A percentile compares a stretch with the other conserved stretches of the same genome.
Evolutionary conservation across 2,329 filamentous ascomycete genomes (phyloP).

Genomic region (Cytospora piceae): DNA sequence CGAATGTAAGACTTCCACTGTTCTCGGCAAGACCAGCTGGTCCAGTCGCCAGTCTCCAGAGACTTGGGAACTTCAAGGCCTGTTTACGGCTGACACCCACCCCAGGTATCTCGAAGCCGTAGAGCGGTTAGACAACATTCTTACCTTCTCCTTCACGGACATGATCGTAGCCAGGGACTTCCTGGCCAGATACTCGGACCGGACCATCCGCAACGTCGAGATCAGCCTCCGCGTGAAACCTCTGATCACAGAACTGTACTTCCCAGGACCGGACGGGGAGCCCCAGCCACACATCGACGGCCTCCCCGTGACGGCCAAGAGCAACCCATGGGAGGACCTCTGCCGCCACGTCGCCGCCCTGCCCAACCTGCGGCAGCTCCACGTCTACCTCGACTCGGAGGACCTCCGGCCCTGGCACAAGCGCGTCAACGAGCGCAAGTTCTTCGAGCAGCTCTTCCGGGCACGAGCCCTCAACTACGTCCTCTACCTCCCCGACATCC

Average conservation of each 20-base stretch:
- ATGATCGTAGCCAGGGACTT: constrained; percentile 34
- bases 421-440: constrained; percentile 36
- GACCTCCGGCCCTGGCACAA: constrained; percentile 39
- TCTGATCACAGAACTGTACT: constrained; percentile 38
- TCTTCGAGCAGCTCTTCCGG: constrained; percentile 34
- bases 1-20: constrained; percentile 33
- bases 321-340: constrained; percentile 38
- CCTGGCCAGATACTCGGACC: constrained; percentile 30
- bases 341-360: constrained; percentile 33
- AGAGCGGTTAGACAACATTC: constrained; percentile 33
- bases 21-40: background rate
- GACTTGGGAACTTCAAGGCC: background rate
- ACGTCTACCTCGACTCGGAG: constrained; percentile 37
- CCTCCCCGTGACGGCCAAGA: constrained; percentile 25
- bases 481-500: constrained; percentile 35
- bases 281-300: constrained; percentile 29
- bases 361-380: constrained; percentile 34
- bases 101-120: constrained; percentile 37
- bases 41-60: too few relatives aligned
- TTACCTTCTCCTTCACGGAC: constrained; percentile 40
- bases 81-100: background rate
- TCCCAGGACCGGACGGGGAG: constrained; percentile 27
- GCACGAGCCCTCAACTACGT: constrained; percentile 32
- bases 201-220: constrained; percentile 34
- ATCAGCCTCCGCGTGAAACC: constrained; percentile 35